These are phyloP conservation scores for Malassezia sp. DNA, from an alignment of 1,284 basidiomycete species.

Conservation along the genomic window DNA sequence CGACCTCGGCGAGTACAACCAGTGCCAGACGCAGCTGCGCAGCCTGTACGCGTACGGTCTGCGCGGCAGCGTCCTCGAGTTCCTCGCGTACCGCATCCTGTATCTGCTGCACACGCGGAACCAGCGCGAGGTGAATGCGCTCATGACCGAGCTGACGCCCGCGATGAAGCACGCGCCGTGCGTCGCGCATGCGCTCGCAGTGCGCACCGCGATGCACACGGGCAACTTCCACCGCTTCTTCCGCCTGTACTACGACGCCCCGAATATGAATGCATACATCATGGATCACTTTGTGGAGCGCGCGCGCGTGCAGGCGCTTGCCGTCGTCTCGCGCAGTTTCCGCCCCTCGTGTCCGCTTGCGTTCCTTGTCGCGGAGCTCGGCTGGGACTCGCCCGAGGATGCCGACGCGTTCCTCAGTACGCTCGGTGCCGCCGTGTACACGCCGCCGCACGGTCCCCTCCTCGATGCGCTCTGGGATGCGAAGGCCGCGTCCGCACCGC, in stretches of 20 bases:
- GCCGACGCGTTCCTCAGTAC: constrained; percentile 61
- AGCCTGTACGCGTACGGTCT: constrained; percentile 85
- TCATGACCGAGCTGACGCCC: constrained; percentile 86
- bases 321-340: constrained; percentile 60
- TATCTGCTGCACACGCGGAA: constrained; percentile 90
- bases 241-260: constrained; percentile 67
- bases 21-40: constrained; percentile 84
- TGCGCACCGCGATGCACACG: constrained; percentile 75
- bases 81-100: constrained; percentile 91
- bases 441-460: constrained; percentile 29
- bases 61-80: constrained; percentile 80
- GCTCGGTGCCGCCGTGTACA: constrained; percentile 62
- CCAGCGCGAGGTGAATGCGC: constrained; percentile 87
- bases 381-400: constrained; percentile 61
- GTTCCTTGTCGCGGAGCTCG: constrained; percentile 70
- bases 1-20: constrained; percentile 98
- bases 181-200: constrained; percentile 76
- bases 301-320: constrained; percentile 73
- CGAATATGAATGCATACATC: constrained; percentile 96
- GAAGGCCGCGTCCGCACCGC: constrained; percentile 48
- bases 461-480: constrained; percentile 50
- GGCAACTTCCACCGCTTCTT: constrained; percentile 92
- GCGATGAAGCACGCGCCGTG: constrained; percentile 68
- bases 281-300: constrained; percentile 97
- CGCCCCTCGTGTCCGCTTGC: constrained; percentile 55